Evolutionary conservation across 495 filamentous ascomycete species (phyloP), one percentile per base, ranked within the genome.

Genomic region (Penicillium waksmanii): DNA sequence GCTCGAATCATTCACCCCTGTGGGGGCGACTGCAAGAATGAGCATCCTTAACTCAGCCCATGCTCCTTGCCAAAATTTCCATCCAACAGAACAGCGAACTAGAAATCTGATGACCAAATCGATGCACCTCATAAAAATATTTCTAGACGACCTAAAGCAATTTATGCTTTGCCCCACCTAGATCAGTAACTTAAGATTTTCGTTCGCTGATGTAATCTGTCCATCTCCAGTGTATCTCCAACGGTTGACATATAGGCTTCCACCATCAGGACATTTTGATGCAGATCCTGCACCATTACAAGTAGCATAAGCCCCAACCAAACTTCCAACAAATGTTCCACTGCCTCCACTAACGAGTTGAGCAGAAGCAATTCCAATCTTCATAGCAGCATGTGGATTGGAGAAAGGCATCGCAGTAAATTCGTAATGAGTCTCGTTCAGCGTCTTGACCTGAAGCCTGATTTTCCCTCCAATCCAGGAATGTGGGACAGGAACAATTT

Each of bases 281-380:
- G 8, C 47, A 31, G 47, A 25, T 6, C 21, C 47, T 1, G 27
- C 54, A 23, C 60, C 63, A 53, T 64, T 66, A 17, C 54, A 62
- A 18, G 66, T 69, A 23, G 66, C 63, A 58, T 69, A 69, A 2
- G 49, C 57, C n/a, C 63, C 66, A 13, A 66, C 19, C 4, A 69
- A 48, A 36, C 49, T 38, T 49, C 66, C 66, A 35, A 59, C 62
- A 51, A 64, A 67, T 46, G 52, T 27, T 19, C 55, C 58, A 47
- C 42, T 58, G 5, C 65, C 65, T 0, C 63, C 58, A 48, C 65
- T 65, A 7, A 67, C 55, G 6, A 67, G 25, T 11, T 48, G 48
- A 12, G 57, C 52, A n/a, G 54, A 35, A 8, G 48, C 52, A 5
- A 33, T 6, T 21, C 60, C 51, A 11, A 43, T 50, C 15, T 56